Evolutionary conservation across 2,329 filamentous ascomycete genomes (phyloP), one percentile per base, ranked within the genome.

Genomic region (Fusarium clavum): DNA sequence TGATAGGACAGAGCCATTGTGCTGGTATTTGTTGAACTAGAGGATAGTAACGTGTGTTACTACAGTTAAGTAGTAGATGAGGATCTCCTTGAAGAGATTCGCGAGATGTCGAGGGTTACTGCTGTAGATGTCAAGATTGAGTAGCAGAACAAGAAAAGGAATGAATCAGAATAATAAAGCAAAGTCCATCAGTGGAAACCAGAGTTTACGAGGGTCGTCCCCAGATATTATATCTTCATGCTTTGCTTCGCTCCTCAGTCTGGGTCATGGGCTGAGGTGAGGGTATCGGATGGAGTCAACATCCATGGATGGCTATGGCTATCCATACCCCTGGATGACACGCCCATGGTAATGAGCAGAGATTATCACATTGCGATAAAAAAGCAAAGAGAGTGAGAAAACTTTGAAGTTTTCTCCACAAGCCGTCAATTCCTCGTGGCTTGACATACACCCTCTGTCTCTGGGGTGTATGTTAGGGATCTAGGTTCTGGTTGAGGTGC

Each of bases 1-100:
- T 83, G 79, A 70, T 82, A 82, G 48, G 82, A 84, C 69, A 88
- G 81, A 32, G 79, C 75, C 79, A 81, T 81, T 72, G 63, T 73
- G 64, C 61, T 16, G 32, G 29, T 32, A 5, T 57, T 20, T 57
- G 29, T 38, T 51, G 10, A 18, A 5, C 7, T 24, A 57, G 59
- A 45, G 16, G 34, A 14, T 20, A 24, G 48, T 41, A 30, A 40
- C 14, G n/a, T 44, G 8, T 25, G 6, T 18, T 29, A 58, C 52
- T 55, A 54, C 41, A 61, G 43, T 27, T 24, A n/a, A 57, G 54
- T 25, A 46, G 67, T 27, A 57, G 44, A 27, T 52, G 56, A 41
- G 24, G n/a, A 54, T 43, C 49, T 48, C 24, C 25, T 27, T 27
- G 24, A 20, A 41, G 27, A 30, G 27, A 38, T 22, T 60, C n/a